Percentiles rank a stretch among this genome's conserved stretches.
Evolutionary conservation across 345 rosid species (phyloP).

Genomic region (Hibiscus syriacus): DNA sequence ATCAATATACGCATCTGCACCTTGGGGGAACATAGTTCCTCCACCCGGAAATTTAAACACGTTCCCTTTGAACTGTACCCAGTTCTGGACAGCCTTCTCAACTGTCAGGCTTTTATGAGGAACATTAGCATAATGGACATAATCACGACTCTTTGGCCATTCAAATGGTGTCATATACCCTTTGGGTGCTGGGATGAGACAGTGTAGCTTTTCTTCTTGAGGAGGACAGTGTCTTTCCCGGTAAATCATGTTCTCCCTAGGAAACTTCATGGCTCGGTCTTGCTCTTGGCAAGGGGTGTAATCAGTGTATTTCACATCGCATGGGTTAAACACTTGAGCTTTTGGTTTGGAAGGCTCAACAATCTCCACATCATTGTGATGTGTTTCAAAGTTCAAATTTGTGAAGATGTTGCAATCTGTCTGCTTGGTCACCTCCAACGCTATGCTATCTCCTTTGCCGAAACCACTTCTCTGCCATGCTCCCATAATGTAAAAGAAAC

Average conservation of each 20-base stretch:
- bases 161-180: conserved; percentile 86
- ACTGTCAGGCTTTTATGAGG: conserved; percentile 83
- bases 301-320: conserved; percentile 70
- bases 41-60: conserved; percentile 98
- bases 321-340: conserved; percentile 49
- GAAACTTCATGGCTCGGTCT: conserved; percentile 83
- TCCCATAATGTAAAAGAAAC: conserved; percentile 87
- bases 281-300: conserved; percentile 98
- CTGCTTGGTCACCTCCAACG: conserved; percentile 52
- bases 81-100: conserved; percentile 85
- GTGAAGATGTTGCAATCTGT: conserved; percentile 56
- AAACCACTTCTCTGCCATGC: conserved; percentile 96
- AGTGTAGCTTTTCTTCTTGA: conserved; percentile 64
- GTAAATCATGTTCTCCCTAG: conserved; percentile 88
- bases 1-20: conserved; percentile 91
- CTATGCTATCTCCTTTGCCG: conserved; percentile 83
- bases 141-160: conserved; percentile 96
- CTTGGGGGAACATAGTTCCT: conserved; percentile 99
- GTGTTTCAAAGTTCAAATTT: conserved; percentile 64
- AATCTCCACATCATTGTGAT: conserved; percentile 63
- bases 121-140: conserved; percentile 86
- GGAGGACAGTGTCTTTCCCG: conserved; percentile 95
- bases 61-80: conserved; percentile 87
- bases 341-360: conserved; percentile 44
- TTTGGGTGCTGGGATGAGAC: conserved; percentile 90